Base-by-base conservation (phyloP, 1,284 basidiomycete genomes). In the Coniferiporia weirii region DNA sequence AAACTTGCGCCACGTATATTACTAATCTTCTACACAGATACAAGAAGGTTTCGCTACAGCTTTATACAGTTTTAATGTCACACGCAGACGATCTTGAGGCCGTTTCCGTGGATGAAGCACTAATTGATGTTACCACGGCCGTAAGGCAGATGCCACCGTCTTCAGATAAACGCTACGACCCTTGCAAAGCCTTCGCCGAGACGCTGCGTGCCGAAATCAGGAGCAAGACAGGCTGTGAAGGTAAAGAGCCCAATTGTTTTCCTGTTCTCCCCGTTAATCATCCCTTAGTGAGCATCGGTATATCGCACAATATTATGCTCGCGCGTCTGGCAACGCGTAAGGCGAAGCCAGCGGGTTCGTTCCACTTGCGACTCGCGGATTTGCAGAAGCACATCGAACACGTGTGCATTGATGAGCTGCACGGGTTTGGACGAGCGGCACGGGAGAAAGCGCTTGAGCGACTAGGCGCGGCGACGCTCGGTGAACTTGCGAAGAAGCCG, bases 101-200 rank as follows among this genome's bases (percentile, higher is more conserved):
- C 0, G 95, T 98, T 1, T 96, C 93, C 5, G 91, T 99, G 1
- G 96, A 99, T 65, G 96, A 99, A 71, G 95, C 94, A 0, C 79
- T 98, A 9, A 83, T 98, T 61, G 95, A 98, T 59, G 92, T 95
- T 4, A 89, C 91, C 0, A 81, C 75, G 8, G 81, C 82, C 0
- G 82, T 92, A 46, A 79, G 70, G 43, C 76, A 77, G 61, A 73
- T 79, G 67, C 69, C 61, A 40, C 65, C 64, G 38, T 63, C 66
- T 12, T 62, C 66, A 12, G 69, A 69, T 55, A 69, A 69, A 7
- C 68, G 67, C 34, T 60, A 64, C 10, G 83, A 89, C 65, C 80
- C 83, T 3, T 88, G 90, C 0, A 83, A 85, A 62, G 82, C 84
- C 49, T 80, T 95, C 12, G 95, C 95, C 1, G 87, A 96, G 68